Conservation (phyloP, 2,329 filamentous ascomycete species). For the Trichoderma sp. region DNA sequence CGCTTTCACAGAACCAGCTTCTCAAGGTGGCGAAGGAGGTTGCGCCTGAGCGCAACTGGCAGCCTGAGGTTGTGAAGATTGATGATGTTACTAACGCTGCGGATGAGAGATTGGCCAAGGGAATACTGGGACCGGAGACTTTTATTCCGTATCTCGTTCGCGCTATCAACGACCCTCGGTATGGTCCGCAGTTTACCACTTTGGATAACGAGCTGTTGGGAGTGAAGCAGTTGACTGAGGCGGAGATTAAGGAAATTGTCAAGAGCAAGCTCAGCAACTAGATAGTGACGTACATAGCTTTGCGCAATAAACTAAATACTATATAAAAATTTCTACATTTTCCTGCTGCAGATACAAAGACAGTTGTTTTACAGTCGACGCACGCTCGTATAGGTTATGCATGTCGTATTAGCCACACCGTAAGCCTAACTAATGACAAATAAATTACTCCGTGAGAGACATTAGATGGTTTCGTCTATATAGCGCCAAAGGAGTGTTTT, state of each 20-base stretch:
- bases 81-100: constrained; percentile 32
- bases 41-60: constrained; percentile 49
- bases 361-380: not conserved
- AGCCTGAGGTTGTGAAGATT: constrained; percentile 40
- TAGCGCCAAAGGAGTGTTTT: not conserved
- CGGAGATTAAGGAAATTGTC: constrained; percentile 39
- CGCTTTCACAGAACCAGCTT: constrained; percentile 48
- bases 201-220: constrained; percentile 49
- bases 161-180: constrained; percentile 35
- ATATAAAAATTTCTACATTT: not conserved
- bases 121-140: constrained; percentile 32
- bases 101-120: constrained; percentile 36
- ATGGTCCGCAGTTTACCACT: constrained; percentile 38
- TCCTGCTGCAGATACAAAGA: not conserved
- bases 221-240: constrained; percentile 43
- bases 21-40: constrained; percentile 50
- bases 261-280: constrained; percentile 24
- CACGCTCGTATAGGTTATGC: not conserved
- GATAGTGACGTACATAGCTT: not conserved
- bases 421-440: not conserved
- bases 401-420: not conserved
- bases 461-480: not conserved
- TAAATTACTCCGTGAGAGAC: not conserved
- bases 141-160: constrained; percentile 37
- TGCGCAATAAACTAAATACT: not conserved